A percentile compares a stretch with the other conserved stretches of the same genome.
These are phyloP conservation scores for Creolimax fragrantissima DNA, from an alignment of 78 protist species.

Conservation along the genomic window DNA sequence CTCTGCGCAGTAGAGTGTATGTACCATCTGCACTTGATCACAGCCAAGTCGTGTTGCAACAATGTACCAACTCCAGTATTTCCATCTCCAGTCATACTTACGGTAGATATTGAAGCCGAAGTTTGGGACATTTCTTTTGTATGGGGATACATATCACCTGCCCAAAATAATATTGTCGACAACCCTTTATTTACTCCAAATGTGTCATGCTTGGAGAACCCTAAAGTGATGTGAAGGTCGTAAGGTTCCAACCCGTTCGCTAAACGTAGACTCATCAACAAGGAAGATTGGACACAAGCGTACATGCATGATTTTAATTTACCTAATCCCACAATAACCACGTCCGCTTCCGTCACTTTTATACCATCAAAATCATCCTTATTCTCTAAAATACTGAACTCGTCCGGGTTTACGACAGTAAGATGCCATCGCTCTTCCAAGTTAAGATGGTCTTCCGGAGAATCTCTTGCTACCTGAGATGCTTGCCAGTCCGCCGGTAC, in stretches of 20 bases:
- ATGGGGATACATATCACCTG: neutral
- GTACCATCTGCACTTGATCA: neutral
- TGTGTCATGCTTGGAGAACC: neutral
- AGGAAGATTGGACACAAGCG: neutral
- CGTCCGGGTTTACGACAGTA: neutral
- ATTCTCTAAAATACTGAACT: neutral
- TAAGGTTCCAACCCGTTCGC: neutral
- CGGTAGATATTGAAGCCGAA: no score
- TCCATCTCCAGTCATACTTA: no score
- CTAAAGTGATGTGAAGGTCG: neutral
- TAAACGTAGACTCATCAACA: neutral
- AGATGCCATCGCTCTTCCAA: neutral
- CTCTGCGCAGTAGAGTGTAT: neutral
- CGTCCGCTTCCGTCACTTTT: neutral
- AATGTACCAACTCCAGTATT: no score
- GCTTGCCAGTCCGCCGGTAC: neutral
- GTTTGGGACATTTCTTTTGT: neutral
- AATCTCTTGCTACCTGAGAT: neutral
- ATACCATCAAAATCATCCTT: neutral
- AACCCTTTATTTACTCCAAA: neutral
- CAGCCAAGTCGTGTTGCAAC: neutral
- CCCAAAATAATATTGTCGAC: neutral
- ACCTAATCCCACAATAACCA: neutral
- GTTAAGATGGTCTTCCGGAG: neutral
- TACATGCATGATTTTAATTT: neutral